Evolutionary conservation across 192 early-diverging fungal species (phyloP).

Genomic region (Linnemannia zychae): DNA sequence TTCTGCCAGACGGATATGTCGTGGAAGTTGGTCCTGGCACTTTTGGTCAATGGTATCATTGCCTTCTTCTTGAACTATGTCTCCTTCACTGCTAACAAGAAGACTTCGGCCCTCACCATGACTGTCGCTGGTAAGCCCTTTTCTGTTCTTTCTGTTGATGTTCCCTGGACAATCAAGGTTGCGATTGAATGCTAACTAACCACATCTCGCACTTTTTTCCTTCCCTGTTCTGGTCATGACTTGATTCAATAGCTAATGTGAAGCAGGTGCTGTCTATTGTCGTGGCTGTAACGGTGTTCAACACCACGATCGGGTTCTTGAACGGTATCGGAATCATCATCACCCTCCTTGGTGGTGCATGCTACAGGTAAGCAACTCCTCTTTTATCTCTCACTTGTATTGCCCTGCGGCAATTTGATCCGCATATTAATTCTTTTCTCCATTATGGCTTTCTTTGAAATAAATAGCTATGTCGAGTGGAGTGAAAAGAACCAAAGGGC

Average conservation of each 20-base stretch:
- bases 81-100: constrained; percentile 89
- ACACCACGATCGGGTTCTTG: constrained; percentile 67
- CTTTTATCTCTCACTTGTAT: not conserved
- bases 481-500: constrained; percentile 44
- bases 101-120: constrained; percentile 88
- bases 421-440: not conserved
- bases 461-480: constrained; percentile 40
- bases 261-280: constrained; percentile 82
- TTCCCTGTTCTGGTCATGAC: no score
- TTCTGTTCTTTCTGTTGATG: not conserved
- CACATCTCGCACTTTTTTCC: not conserved
- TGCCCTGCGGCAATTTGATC: not conserved
- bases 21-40: constrained; percentile 60
- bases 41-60: constrained; percentile 82
- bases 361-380: constrained; percentile 62
- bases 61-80: constrained; percentile 92
- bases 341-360: constrained; percentile 70
- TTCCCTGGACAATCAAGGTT: not conserved
- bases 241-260: constrained; percentile 67
- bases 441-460: not conserved
- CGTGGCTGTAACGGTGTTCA: constrained; percentile 71
- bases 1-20: constrained; percentile 63
- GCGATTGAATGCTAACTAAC: not conserved
- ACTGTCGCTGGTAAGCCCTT: constrained; percentile 68
- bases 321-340: constrained; percentile 73